Conservation (phyloP, 345 rosid genomes). For the Capsella bursapastoris region DNA sequence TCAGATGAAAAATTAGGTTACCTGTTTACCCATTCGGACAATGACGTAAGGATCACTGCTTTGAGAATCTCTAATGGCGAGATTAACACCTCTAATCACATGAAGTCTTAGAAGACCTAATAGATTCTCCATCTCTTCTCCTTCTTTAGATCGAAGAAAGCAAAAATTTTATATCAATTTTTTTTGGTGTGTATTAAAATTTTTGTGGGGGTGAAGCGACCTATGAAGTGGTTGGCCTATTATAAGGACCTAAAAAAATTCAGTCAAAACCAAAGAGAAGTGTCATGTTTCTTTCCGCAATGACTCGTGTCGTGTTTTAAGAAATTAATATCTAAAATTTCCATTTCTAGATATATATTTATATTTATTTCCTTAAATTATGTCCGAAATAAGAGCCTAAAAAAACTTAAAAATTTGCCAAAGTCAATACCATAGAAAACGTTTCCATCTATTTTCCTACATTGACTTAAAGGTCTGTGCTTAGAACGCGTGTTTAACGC, state of each 20-base stretch:
- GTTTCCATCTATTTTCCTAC: not conserved
- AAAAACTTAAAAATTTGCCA: not conserved
- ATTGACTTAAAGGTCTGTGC: not conserved
- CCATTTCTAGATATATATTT: not conserved
- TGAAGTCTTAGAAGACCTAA: slow-evolving; percentile 77
- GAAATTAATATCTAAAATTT: too few relatives aligned
- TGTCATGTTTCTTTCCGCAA: too few relatives aligned
- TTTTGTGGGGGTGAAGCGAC: too few relatives aligned
- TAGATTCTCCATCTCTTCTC: slow-evolving; percentile 58
- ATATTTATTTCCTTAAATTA: not conserved
- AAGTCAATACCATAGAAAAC: not conserved
- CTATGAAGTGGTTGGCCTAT: not conserved
- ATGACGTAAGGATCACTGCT: slow-evolving; percentile 91
- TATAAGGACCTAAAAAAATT: slow-evolving; percentile 4
- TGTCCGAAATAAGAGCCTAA: not conserved
- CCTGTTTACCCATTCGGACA: slow-evolving; percentile 84
- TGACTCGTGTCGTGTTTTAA: not conserved
- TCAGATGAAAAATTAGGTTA: slow-evolving; percentile 1
- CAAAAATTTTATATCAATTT: not conserved
- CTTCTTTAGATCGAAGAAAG: not conserved
- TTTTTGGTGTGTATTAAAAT: too few relatives aligned
- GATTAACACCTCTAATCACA: slow-evolving; percentile 76
- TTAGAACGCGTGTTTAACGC: not conserved
- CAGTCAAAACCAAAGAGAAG: too few relatives aligned
- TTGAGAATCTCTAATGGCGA: slow-evolving; percentile 73